These are phyloP conservation scores for Otatea glauca DNA, from an alignment of 176 grass and related monocot species.

Conservation along the genomic window DNA sequence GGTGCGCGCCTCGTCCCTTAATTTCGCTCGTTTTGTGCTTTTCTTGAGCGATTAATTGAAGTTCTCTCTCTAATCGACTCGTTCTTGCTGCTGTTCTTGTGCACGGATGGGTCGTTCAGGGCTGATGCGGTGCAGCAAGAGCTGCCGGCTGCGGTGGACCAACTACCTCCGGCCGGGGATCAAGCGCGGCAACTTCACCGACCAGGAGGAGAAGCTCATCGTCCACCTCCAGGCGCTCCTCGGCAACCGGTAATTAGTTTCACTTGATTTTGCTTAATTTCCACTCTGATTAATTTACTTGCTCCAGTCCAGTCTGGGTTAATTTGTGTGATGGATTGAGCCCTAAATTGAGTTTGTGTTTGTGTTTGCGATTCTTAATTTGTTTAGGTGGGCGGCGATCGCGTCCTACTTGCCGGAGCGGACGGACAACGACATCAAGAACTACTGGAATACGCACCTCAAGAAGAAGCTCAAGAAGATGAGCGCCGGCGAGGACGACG, in stretches of 20 bases:
- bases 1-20: conserved; percentile 25
- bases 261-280: not conserved
- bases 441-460: conserved; percentile 96
- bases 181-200: conserved; percentile 91
- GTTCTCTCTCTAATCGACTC: not conserved
- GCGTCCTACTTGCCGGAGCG: conserved; percentile 86
- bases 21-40: not conserved
- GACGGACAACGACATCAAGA: conserved; percentile 97
- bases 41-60: not conserved
- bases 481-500: not conserved
- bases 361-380: not conserved
- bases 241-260: conserved; percentile 64
- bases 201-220: conserved; percentile 95
- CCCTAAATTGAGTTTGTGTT: not conserved
- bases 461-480: conserved; percentile 76
- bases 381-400: conserved; percentile 72
- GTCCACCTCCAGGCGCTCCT: conserved; percentile 93
- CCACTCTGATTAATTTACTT: not conserved
- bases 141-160: conserved; percentile 93
- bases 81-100: not conserved
- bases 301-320: not conserved
- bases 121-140: conserved; percentile 98
- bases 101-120: conserved; percentile 42
- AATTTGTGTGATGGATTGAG: not conserved
- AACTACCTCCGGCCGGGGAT: conserved; percentile 99